Base-by-base conservation (phyloP, 2,329 filamentous ascomycete genomes). In the Trichoderma sp. region DNA sequence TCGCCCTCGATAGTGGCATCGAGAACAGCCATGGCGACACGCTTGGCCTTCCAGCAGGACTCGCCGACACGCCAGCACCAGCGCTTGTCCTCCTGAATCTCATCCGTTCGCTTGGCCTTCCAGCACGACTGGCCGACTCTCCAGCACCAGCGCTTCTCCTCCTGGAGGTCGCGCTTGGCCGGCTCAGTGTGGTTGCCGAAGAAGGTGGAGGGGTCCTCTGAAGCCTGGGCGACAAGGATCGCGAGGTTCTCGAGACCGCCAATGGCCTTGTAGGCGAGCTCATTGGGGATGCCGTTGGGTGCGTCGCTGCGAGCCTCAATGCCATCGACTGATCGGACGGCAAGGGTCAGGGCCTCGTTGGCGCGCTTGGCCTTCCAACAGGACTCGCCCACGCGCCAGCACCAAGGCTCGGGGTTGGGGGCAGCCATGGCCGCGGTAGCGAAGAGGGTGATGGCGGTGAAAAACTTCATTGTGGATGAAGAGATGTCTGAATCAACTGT, bases 181-280 rank as follows among this genome's bases (percentile, higher is more conserved):
- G 80, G 74, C 28, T 71, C 69, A 65, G 83, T 78, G 24, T 68
- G 70, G 66, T 68, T 54, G 3, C 24, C 34, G 77, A 79, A 80
- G 75, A 75, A 82, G 46, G 71, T 72, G 8, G 70, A 68, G 26
- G 79, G 75, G 69, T 78, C 74, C 39, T 70, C 63, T 14, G 76
- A 70, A 61, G 76, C 71, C 58, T 76, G 73, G 59, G 81, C 77
- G 55, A 81, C 72, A 65, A 80, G 61, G 66, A 74, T 72, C 71
- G 80, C 79, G 52, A 83, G 79, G 68, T 82, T 77, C 73, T 79
- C 74, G 70, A 82, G 66, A 70, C 79, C 75, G 68, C 79, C 76
- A 71, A 79, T 77, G 73, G 81, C 80, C 67, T 79, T 71, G 75
- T 77, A 79, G 68, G 80, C 79, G 64, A 77, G 74, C 37, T 77